Base-by-base conservation (phyloP, 805 yeast genomes). In the Wickerhamiella nectarea region DNA sequence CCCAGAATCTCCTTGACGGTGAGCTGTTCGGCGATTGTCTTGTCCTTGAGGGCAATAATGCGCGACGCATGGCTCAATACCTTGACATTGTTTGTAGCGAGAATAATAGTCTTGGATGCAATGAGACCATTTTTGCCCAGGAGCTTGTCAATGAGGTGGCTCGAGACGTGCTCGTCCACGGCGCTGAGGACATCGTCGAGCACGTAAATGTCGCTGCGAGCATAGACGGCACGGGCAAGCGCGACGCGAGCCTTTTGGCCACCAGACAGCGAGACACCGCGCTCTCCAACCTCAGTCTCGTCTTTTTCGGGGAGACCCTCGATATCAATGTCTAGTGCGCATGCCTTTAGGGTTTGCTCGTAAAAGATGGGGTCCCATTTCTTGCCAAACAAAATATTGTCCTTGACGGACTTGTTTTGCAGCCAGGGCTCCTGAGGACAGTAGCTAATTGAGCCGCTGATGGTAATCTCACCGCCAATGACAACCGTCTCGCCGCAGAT, bases 241-340 rank as follows among this genome's bases (percentile, higher is more conserved):
- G 94, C 78, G 29, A 91, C 70, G 60, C 98, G 77, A 0, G 98
- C 97, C 69, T 91, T 91, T 62, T 91, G 98, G 36, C 98, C 98
- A 41, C 98, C 98, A 34, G 95, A 83, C 40, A 91, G 69, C 11
- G 96, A 84, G 41, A 91, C 87, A 50, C 98, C 98, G 60, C 89
- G 85, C 65, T 91, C 98, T 50, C 98, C 98, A 46, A 91, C 97
- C 53, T 82, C 75, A 5, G 98, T 91, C 41, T 69, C 70, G 59
- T 91, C 97, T 44, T 95, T 95, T 56, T 84, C 82, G 1, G 95
- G 85, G 47, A 91, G 70, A 24, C 78, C 75, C 24, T 72, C 74
- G 48, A 91, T 67, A 65, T 91, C 98, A 21, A 76, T 76, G 10
- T 70, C 62, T 52, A 91, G 71, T 11, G 94, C 95, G 69, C 98